A percentile compares a stretch with the other conserved stretches of the same genome.
These are phyloP conservation scores for Tulasnella sp. DNA, from an alignment of 768 basidiomycete genomes.

Conservation along the genomic window DNA sequence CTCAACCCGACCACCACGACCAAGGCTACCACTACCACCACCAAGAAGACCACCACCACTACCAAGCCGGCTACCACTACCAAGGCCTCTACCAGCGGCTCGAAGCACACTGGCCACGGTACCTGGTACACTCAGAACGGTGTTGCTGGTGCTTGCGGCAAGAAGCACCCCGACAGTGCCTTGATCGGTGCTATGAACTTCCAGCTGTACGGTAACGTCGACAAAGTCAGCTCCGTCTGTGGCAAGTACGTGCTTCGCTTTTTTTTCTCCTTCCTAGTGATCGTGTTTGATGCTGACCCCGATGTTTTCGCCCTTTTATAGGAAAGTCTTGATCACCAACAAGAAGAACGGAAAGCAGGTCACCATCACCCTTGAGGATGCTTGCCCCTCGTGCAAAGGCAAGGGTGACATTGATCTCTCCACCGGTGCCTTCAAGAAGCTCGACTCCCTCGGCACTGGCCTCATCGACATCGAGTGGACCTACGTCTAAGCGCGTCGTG, in stretches of 20 bases:
- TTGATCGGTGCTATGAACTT: conserved; percentile 42
- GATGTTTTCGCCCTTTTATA: not conserved
- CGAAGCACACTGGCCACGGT: conserved; percentile 33
- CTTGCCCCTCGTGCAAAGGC: conserved; percentile 42
- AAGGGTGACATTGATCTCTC: conserved; percentile 38
- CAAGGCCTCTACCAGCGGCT: not conserved
- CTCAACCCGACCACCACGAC: not conserved
- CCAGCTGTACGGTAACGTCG: conserved; percentile 32
- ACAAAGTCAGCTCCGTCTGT: conserved; percentile 36
- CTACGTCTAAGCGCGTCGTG: not conserved
- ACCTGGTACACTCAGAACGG: conserved; percentile 44
- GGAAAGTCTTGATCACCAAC: conserved; percentile 39
- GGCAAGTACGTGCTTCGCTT: conserved; percentile 34
- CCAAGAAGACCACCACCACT: not conserved
- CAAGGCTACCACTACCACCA: conserved; percentile 4
- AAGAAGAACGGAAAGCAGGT: conserved; percentile 40
- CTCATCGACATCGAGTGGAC: conserved; percentile 46
- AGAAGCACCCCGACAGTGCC: conserved; percentile 40
- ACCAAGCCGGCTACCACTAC: not conserved
- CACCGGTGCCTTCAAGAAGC: conserved; percentile 55
- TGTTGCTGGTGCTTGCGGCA: conserved; percentile 42
- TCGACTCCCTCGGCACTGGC: conserved; percentile 54
- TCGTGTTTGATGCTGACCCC: not conserved
- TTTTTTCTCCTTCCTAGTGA: not conserved
- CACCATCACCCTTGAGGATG: conserved; percentile 41